Percentiles rank a stretch among this genome's conserved stretches.
Evolutionary conservation across 129 eudicot genomes (phyloP).

Genomic region (Artemisia argyi): DNA sequence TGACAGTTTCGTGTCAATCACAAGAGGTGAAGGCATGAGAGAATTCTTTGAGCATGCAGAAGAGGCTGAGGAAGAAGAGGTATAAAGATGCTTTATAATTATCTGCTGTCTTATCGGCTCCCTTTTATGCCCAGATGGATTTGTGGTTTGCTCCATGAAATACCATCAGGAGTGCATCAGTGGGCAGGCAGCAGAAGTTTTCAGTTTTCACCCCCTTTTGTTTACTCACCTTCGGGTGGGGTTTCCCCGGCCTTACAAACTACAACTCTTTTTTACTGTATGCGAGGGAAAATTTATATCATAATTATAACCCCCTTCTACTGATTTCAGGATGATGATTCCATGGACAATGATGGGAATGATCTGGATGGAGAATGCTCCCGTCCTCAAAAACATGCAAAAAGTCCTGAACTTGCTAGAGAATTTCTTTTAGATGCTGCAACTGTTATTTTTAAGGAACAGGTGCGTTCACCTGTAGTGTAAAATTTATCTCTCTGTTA

Average conservation of each 20-base stretch:
- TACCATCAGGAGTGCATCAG: too few species aligned
- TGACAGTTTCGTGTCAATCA: slow-evolving; percentile 81
- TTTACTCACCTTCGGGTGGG: slow-evolving; percentile 14
- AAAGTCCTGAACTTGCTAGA: slow-evolving; percentile 98
- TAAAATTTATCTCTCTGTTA: background rate
- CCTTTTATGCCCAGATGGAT: slow-evolving; percentile 1
- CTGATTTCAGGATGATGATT: slow-evolving; percentile 85
- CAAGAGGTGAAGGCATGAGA: slow-evolving; percentile 75
- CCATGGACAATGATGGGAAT: slow-evolving; percentile 96
- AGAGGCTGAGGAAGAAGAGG: slow-evolving; percentile 99
- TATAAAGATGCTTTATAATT: slow-evolving; percentile 23
- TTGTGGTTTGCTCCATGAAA: background rate
- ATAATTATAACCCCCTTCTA: slow-evolving; percentile 4
- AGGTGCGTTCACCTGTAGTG: slow-evolving; percentile 47
- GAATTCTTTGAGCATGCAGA: slow-evolving; percentile 98
- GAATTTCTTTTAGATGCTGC: slow-evolving; percentile 98
- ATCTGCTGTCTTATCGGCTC: background rate
- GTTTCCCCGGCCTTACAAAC: background rate
- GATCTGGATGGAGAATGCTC: slow-evolving; percentile 95
- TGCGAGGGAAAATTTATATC: background rate
- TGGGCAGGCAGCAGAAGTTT: background rate
- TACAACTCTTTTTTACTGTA: slow-evolving; percentile 3
- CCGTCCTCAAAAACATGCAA: slow-evolving; percentile 97
- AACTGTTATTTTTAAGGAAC: slow-evolving; percentile 94
- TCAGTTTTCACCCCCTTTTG: background rate